Evolutionary conservation across 73 alveolate species (phyloP).

Genomic region (Blepharisma japonicum): DNA sequence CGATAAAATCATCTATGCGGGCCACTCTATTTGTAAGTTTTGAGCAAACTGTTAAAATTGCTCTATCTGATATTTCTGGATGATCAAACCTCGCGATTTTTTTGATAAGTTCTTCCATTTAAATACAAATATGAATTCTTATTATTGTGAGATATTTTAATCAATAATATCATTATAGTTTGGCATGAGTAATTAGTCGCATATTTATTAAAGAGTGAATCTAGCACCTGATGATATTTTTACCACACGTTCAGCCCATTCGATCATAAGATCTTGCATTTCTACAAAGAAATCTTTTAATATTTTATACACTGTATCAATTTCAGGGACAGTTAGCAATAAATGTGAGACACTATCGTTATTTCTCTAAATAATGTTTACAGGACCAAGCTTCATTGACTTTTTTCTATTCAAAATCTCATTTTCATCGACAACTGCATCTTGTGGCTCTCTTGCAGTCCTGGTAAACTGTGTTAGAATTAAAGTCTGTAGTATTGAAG

Average conservation of each 20-base stretch:
- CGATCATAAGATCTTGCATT: not conserved
- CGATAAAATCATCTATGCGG: not conserved
- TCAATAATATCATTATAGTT: no score
- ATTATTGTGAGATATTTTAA: no score
- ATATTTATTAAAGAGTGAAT: no score
- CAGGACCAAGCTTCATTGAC: not conserved
- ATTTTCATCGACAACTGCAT: slow-evolving; percentile 20
- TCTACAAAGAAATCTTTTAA: not conserved
- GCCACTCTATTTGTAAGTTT: not conserved
- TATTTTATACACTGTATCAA: not conserved
- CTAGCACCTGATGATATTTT: not conserved
- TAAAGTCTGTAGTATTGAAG: slow-evolving; percentile 6
- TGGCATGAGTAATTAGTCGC: no score
- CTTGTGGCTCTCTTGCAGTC: not conserved
- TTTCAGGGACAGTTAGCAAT: not conserved
- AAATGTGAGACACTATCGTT: not conserved
- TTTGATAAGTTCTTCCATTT: slow-evolving; percentile 19
- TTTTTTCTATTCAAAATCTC: not conserved
- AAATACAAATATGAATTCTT: no score
- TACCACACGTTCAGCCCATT: not conserved
- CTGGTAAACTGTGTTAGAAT: not conserved
- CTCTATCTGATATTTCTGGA: slow-evolving; percentile 22
- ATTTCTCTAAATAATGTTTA: slow-evolving; percentile 14
- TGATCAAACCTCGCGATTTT: not conserved
- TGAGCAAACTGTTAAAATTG: slow-evolving; percentile 9